phyloP scores from a whole-genome alignment of 2,329 filamentous ascomycete species.

The Colletotrichum sp. region DNA sequence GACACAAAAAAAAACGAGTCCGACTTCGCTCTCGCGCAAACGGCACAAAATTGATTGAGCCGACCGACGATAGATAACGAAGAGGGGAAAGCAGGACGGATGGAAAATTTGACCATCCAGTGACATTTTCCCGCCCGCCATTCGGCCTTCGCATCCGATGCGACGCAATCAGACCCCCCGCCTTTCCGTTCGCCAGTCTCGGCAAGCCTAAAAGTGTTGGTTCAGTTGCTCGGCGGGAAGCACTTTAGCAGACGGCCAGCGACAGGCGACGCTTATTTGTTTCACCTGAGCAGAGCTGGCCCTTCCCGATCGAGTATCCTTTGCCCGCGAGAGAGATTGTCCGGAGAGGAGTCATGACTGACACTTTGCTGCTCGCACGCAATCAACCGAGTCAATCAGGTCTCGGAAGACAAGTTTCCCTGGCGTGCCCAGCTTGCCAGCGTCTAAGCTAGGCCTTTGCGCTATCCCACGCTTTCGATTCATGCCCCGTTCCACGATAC shows the following conservation, averaged over 20 bases:
- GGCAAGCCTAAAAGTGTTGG: neutral
- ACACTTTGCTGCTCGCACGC: neutral
- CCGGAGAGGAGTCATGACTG: neutral
- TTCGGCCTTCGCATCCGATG: neutral
- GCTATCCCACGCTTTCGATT: neutral
- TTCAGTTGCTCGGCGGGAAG: neutral
- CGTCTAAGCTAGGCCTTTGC: neutral
- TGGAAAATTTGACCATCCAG: neutral
- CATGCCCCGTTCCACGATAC: neutral
- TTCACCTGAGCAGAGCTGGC: neutral
- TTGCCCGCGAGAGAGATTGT: neutral
- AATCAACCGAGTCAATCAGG: conserved; percentile 3
- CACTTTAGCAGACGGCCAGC: neutral
- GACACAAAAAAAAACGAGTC: neutral
- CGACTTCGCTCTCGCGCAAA: conserved; percentile 4
- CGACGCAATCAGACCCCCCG: neutral
- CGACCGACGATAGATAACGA: neutral
- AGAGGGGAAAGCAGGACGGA: neutral
- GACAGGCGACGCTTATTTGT: conserved; percentile 5
- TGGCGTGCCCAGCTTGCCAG: neutral
- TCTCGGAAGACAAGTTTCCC: neutral
- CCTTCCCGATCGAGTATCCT: neutral
- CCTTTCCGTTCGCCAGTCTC: conserved; percentile 10
- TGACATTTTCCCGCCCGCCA: neutral
- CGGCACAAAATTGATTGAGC: neutral